These are phyloP conservation scores for Fraxinus americana DNA, from an alignment of 257 asterid genomes.

Conservation along the genomic window DNA sequence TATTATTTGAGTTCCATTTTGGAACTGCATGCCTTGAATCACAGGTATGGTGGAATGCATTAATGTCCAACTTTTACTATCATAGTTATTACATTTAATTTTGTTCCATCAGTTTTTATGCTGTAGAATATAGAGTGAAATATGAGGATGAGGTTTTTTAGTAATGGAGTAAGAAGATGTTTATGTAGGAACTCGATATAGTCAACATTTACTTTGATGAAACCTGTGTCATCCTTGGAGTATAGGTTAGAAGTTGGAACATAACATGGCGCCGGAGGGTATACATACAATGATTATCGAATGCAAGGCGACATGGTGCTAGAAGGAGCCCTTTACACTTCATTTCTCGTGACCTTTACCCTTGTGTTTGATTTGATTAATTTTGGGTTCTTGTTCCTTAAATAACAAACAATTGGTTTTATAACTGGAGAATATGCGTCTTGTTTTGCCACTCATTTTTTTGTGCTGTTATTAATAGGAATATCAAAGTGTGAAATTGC, in stretches of 20 bases:
- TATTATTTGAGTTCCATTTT: neutral
- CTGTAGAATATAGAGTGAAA: slow-evolving; percentile 5
- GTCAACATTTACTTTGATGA: neutral
- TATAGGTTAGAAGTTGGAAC: neutral
- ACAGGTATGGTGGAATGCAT: neutral
- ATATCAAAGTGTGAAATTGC: neutral
- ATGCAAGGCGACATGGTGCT: neutral
- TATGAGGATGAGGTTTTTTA: neutral
- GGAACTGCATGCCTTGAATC: neutral
- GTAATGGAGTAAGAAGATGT: slow-evolving; percentile 5
- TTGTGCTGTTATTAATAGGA: neutral
- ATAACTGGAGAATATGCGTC: neutral
- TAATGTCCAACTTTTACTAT: neutral
- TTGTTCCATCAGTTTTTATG: neutral
- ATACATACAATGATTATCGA: neutral
- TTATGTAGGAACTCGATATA: neutral
- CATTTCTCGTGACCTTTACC: neutral
- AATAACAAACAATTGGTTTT: too few species aligned
- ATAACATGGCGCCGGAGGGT: neutral
- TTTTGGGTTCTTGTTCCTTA: neutral
- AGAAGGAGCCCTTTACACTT: neutral
- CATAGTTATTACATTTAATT: neutral
- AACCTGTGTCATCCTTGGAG: neutral
- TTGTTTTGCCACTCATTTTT: neutral
- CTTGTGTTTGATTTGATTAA: neutral